Evolutionary conservation across 2,329 filamentous ascomycete genomes (phyloP).

Genomic region (Penicillium italicum): DNA sequence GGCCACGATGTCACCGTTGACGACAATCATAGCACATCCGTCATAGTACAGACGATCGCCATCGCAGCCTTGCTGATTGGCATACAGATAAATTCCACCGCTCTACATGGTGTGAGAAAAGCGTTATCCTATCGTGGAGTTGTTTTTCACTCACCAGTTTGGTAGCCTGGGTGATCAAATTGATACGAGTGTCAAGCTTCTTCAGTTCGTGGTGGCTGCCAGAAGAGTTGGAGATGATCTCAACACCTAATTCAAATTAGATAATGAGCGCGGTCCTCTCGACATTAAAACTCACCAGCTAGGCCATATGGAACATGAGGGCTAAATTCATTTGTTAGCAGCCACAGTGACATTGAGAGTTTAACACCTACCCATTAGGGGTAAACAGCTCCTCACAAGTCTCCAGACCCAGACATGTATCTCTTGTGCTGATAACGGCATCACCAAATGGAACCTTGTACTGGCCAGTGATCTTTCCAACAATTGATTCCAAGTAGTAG

Average conservation of each 20-base stretch:
- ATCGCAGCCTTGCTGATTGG: slow-evolving; percentile 59
- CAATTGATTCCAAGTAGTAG: slow-evolving; percentile 60
- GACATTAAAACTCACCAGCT: slow-evolving; percentile 35
- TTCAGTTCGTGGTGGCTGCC: slow-evolving; percentile 66
- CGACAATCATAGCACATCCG: slow-evolving; percentile 60
- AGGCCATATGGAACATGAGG: slow-evolving; percentile 52
- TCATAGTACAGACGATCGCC: slow-evolving; percentile 63
- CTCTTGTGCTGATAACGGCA: slow-evolving; percentile 58
- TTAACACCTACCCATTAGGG: slow-evolving; percentile 39
- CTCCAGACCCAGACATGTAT: slow-evolving; percentile 62
- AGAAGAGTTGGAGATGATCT: slow-evolving; percentile 68
- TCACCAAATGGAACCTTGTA: slow-evolving; percentile 65
- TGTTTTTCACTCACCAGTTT: slow-evolving; percentile 19
- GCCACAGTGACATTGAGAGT: not conserved
- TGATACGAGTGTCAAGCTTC: slow-evolving; percentile 62
- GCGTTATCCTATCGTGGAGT: too few species aligned
- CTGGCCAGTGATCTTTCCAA: slow-evolving; percentile 56
- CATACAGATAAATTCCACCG: slow-evolving; percentile 55
- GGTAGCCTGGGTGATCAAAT: slow-evolving; percentile 65
- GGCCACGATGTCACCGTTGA: slow-evolving; percentile 60
- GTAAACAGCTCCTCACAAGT: slow-evolving; percentile 69
- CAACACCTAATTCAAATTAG: slow-evolving; percentile 47
- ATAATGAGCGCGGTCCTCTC: not conserved
- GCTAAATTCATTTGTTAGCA: not conserved
- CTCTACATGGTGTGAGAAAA: slow-evolving; percentile 12